These are phyloP conservation scores for Prosopis cineraria DNA, from an alignment of 306 rosid genomes.

Conservation along the genomic window DNA sequence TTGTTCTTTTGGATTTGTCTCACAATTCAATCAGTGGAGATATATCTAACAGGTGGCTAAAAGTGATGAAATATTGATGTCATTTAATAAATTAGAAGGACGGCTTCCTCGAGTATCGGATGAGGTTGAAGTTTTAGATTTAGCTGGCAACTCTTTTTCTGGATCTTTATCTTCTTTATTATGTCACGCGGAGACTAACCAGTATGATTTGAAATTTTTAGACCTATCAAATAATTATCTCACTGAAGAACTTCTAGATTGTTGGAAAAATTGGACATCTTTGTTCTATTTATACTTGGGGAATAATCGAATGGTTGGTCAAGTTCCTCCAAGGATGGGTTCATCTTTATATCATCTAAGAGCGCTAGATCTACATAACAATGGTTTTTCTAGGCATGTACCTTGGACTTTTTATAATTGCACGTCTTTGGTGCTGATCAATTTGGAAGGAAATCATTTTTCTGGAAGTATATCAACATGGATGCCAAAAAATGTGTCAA, in stretches of 20 bases:
- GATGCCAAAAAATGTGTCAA: not conserved
- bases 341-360: not conserved
- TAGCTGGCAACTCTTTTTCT: not conserved
- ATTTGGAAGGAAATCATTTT: not conserved
- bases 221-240: not conserved
- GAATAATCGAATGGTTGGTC: not conserved
- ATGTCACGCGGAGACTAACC: not conserved
- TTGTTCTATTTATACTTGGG: not conserved
- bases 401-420: not conserved
- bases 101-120: not conserved
- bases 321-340: not conserved
- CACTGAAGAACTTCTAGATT: not conserved
- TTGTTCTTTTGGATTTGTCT: conserved; percentile 1
- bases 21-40: not conserved
- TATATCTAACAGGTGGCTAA: not conserved
- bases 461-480: not conserved
- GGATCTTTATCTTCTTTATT: not conserved
- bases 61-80: not conserved
- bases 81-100: not conserved
- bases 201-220: not conserved
- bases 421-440: not conserved
- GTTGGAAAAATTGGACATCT: not conserved
- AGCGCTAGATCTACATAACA: not conserved
- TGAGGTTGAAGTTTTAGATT: not conserved
- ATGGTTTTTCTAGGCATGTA: not conserved